Conservation (phyloP, 73 alveolate species). For the Tetrahymena elliotti region DNA sequence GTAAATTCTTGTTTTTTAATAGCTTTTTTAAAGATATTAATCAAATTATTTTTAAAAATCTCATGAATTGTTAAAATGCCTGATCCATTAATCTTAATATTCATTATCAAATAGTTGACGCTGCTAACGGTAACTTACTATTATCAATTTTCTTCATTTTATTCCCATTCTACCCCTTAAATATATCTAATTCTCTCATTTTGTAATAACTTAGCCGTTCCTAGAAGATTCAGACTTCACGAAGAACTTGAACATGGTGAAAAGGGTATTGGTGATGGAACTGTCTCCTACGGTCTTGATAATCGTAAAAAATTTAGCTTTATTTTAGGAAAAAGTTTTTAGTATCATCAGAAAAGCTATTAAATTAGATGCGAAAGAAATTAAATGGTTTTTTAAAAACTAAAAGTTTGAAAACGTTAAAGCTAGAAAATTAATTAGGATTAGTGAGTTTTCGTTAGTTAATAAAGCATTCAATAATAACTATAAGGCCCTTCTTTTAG, state of each 20-base stretch:
- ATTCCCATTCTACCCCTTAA: not conserved
- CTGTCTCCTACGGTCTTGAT: conserved; percentile 89
- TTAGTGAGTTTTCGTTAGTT: not conserved
- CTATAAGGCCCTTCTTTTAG: not conserved
- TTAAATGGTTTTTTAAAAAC: not conserved
- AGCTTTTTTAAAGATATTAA: not conserved
- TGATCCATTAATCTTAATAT: not conserved
- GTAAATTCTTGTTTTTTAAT: not conserved
- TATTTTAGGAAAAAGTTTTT: not conserved
- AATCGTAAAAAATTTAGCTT: conserved; percentile 41
- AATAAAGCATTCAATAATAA: not conserved
- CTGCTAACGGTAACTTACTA: not conserved
- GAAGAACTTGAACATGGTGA: conserved; percentile 95
- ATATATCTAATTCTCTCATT: not conserved
- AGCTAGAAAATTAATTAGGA: not conserved
- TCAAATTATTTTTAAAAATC: not conserved
- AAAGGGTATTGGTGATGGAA: conserved; percentile 82
- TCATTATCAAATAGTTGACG: not conserved
- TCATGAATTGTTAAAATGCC: not conserved
- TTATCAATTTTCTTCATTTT: not conserved
- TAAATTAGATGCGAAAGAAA: not conserved
- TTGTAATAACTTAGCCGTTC: conserved; percentile 43
- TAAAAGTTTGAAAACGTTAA: not conserved
- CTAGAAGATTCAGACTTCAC: conserved; percentile 91
- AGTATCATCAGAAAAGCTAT: not conserved